Evolutionary conservation across 225 moss, liverwort and hornwort species (phyloP), one percentile per base, ranked within the genome.

Genomic region (Pseudoscleropodium purum): DNA sequence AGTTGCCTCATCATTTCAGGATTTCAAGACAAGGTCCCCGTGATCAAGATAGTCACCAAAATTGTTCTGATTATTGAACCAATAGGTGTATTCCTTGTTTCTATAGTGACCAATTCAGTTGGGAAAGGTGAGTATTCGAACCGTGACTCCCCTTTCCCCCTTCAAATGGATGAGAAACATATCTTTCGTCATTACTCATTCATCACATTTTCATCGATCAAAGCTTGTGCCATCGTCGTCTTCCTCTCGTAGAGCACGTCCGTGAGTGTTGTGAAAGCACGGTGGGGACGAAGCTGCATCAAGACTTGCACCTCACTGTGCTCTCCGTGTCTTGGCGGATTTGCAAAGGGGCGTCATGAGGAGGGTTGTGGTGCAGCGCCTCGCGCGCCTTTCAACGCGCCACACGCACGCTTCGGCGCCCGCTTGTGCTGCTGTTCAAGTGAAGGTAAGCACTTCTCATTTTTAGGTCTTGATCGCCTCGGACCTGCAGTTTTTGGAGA

Each of bases 301-400:
- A 56, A 41, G 81, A 17, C 36, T 65, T 81, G 86, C 52, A 52
- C 54, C 86, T 75, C 52, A 8, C 78, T 39, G 26, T 52, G 69
- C 76, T 51, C 45, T 77, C 30, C 47, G 37, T 80, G 65, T 85
- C 27, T 84, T 37, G 60, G 39, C 79, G 74, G 52, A 63, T 36
- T 70, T 36, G 65, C 83, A 54, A 43, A 65, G 56, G 16, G 56
- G 2, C 43, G 49, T 47, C 87, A 95, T 95, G 94, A 93, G 90
- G 90, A 91, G 90, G 72, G 90, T 87, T 6, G 87, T 64, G 45
- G 88, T 92, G 85, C 91, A 93, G 89, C 92, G 91, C 92, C 91
- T 95, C 20, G 94, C 90, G 91, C 92, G 92, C 89, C 67, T 90
- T 52, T 90, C 91, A 54, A 24, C 85, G 61, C 91, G 91, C 81